Evolutionary conservation across 345 rosid species (phyloP).

Genomic region (Eucalyptus cloeziana): DNA sequence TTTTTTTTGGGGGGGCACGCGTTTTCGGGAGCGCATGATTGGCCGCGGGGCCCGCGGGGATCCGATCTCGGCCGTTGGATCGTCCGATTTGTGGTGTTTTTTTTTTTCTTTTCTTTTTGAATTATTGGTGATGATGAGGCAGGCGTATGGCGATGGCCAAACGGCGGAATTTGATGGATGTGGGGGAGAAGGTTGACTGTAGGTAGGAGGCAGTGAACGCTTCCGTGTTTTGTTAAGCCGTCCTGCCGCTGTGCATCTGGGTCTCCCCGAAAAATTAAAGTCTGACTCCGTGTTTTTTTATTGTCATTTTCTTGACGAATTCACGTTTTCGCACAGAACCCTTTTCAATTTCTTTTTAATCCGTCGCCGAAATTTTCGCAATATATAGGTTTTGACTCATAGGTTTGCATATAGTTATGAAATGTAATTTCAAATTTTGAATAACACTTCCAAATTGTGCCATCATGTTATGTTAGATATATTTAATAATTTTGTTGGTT

Average conservation of each 20-base stretch:
- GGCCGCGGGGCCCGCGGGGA: not conserved
- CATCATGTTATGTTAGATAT: not conserved
- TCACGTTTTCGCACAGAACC: not conserved
- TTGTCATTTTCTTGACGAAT: not conserved
- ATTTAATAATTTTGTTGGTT: not conserved
- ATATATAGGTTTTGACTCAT: not conserved
- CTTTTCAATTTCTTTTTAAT: not conserved
- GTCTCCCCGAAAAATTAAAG: not conserved
- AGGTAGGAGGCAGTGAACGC: not conserved
- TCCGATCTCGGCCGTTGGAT: not conserved
- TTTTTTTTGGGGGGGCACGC: not conserved
- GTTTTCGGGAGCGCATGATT: not conserved
- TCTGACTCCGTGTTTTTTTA: not conserved
- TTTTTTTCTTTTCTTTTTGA: fast-evolving
- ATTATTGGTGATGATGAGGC: not conserved
- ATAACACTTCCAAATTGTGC: not conserved
- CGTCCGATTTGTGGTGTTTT: not conserved
- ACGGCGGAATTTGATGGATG: not conserved
- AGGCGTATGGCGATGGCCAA: not conserved
- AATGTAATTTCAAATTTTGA: not conserved
- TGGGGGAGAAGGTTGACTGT: not conserved
- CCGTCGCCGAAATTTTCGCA: not conserved
- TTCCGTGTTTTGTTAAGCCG: not conserved
- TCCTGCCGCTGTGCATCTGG: not conserved
- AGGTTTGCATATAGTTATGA: too few relatives aligned